These are phyloP conservation scores for Pulicaria dysenterica DNA, from an alignment of 129 eudicot genomes.

Conservation along the genomic window DNA sequence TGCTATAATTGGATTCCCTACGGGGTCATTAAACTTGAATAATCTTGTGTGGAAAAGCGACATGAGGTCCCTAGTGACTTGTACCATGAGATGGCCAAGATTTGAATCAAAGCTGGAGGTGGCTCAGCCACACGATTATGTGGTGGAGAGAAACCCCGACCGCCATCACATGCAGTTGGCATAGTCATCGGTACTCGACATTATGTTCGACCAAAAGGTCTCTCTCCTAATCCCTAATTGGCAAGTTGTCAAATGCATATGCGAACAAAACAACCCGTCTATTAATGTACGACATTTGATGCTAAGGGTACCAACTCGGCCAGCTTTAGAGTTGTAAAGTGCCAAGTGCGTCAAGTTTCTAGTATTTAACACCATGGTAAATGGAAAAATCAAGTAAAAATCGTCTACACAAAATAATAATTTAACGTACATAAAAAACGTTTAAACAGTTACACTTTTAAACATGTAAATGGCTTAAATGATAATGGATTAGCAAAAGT, in stretches of 20 bases:
- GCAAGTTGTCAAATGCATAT: conserved; percentile 31
- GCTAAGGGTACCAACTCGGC: not conserved
- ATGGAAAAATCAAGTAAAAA: too few species aligned
- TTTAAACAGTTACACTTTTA: too few species aligned
- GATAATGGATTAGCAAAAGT: too few species aligned
- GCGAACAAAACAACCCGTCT: conserved; percentile 22
- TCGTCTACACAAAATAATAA: too few species aligned
- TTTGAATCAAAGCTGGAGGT: conserved; percentile 22
- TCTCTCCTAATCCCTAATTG: conserved; percentile 18
- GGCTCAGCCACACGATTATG: conserved; percentile 48
- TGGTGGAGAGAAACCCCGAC: conserved; percentile 44
- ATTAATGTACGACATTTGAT: not conserved
- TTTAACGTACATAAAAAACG: too few species aligned
- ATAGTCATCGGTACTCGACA: conserved; percentile 14
- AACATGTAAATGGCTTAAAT: too few species aligned
- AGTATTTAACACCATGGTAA: not conserved
- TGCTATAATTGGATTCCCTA: conserved; percentile 34
- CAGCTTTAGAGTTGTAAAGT: conserved; percentile 6
- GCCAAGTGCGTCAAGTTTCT: not conserved
- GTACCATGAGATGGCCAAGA: conserved; percentile 38
- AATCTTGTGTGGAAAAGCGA: conserved; percentile 25
- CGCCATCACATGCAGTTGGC: conserved; percentile 31
- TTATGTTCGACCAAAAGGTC: conserved; percentile 34
- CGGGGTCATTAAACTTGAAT: conserved; percentile 24
- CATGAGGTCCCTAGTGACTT: conserved; percentile 21